Percentiles rank a stretch among this genome's conserved stretches.
These are phyloP conservation scores for Salix udensis DNA, from an alignment of 345 rosid species.

Conservation along the genomic window DNA sequence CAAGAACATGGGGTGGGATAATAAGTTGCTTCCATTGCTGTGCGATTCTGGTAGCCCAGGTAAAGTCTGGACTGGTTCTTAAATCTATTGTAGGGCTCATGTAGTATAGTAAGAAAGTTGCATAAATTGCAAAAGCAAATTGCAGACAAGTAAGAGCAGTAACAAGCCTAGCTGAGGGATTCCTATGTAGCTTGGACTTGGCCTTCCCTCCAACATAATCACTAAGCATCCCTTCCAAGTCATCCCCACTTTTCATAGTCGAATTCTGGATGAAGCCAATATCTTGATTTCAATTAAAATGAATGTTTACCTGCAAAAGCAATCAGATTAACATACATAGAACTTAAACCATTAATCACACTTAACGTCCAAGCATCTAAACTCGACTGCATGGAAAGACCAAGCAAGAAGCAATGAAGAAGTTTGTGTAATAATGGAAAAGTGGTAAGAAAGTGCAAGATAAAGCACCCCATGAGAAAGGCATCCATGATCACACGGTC, in stretches of 20 bases:
- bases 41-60: conserved; percentile 85
- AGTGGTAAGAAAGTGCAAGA: conserved; percentile 29
- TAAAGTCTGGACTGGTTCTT: conserved; percentile 70
- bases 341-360: background rate
- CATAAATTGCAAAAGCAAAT: conserved; percentile 80
- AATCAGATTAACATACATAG: background rate
- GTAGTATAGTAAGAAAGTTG: conserved; percentile 81
- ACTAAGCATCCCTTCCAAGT: conserved; percentile 63
- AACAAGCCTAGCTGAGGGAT: conserved; percentile 55
- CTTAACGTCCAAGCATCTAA: background rate
- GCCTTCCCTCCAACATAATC: conserved; percentile 57
- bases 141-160: conserved; percentile 73
- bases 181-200: conserved; percentile 33
- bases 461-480: conserved; percentile 54
- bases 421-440: conserved; percentile 20
- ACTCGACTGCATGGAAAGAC: background rate
- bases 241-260: conserved; percentile 57
- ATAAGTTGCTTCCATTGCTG: conserved; percentile 67
- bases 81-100: conserved; percentile 84
- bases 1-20: conserved; percentile 58
- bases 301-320: conserved; percentile 26
- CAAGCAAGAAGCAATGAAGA: background rate
- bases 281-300: conserved; percentile 13
- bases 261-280: conserved; percentile 71
- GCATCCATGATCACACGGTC: conserved; percentile 77